Base-by-base conservation (phyloP, 768 basidiomycete species). In the Galerina marginata region DNA sequence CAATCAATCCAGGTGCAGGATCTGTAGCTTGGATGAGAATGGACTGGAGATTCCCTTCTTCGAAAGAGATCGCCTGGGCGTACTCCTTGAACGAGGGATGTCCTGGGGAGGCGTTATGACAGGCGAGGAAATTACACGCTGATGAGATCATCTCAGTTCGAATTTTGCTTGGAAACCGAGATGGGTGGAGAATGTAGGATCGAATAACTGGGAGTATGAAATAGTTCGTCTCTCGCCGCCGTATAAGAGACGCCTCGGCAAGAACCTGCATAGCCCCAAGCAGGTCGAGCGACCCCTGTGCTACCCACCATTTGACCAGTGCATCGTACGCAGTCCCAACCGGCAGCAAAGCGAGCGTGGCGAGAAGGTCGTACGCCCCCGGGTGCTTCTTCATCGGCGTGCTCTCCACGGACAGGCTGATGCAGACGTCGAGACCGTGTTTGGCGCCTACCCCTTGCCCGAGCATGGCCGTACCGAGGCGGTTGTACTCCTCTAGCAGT, bases 301-400 rank as follows among this genome's bases (percentile, higher is more conserved):
- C 2, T 7, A 33, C 20, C 49, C 49, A 51, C 60, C 63, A 65
- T 40, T 46, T 49, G 9, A 12, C 12, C 1, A 65, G 61, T 26
- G 40, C 42, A 14, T 51, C 49, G 20, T 54, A 48, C 6, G 38
- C 44, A 6, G 61, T 60, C 11, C 71, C 71, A 20, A 51, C 67
- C 12, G 71, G 71, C 4, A 72, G 66, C 16, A 69, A 44, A 20
- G 70, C 58, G 4, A 73, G 56, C n/a, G 63, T 60, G 44, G 63
- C 60, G n/a, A 72, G 65, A 12, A 73, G 64, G 1, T n/a, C 36
- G 9, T 62, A 23, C 1, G 70, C 69, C n/a, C 58, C 47, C 29
- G 59, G 61, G 36, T 59, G 26, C 2, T 56, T 14, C 44, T 59
- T 40, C 57, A 72, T 59, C 12, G 49, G 53, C 6, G 26, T 23